phyloP scores from a whole-genome alignment of 2,329 filamentous ascomycete species.

The Fusarium abutilonis region DNA sequence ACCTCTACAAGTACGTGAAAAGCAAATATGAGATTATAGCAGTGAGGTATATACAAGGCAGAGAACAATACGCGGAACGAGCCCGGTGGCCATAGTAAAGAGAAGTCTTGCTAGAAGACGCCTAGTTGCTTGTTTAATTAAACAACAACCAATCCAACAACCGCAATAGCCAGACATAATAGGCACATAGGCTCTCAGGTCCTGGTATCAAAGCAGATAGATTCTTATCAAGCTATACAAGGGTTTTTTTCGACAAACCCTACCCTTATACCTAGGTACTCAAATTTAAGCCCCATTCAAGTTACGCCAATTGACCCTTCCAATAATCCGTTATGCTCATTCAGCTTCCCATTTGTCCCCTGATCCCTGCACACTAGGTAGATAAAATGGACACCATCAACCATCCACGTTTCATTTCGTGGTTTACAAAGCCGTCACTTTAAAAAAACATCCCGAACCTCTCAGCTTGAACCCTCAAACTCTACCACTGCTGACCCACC shows the following conservation, averaged over 20 bases:
- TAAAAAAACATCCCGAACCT: slow-evolving; percentile 2
- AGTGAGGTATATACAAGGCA: not conserved
- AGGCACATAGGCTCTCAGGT: not conserved
- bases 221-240: slow-evolving; percentile 7
- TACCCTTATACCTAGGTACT: slow-evolving; percentile 11
- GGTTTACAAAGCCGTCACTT: slow-evolving; percentile 26
- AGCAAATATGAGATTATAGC: too few species aligned
- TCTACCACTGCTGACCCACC: slow-evolving; percentile 53
- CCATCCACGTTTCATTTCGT: slow-evolving; percentile 26
- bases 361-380: slow-evolving; percentile 14
- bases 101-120: too few species aligned
- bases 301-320: slow-evolving; percentile 23
- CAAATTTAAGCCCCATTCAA: slow-evolving; percentile 11
- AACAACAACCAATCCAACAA: too few species aligned
- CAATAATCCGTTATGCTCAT: slow-evolving; percentile 16
- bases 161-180: not conserved
- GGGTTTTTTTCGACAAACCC: slow-evolving; percentile 7
- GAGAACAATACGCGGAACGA: not conserved
- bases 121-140: too few species aligned
- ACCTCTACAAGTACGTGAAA: not conserved
- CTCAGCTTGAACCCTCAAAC: slow-evolving; percentile 51
- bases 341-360: slow-evolving; percentile 7
- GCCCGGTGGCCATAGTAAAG: too few species aligned
- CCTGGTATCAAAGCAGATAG: slow-evolving; percentile 5
- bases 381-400: slow-evolving; percentile 21